Base-by-base conservation (phyloP, 345 rosid species). In the Microthlaspi erraticum region DNA sequence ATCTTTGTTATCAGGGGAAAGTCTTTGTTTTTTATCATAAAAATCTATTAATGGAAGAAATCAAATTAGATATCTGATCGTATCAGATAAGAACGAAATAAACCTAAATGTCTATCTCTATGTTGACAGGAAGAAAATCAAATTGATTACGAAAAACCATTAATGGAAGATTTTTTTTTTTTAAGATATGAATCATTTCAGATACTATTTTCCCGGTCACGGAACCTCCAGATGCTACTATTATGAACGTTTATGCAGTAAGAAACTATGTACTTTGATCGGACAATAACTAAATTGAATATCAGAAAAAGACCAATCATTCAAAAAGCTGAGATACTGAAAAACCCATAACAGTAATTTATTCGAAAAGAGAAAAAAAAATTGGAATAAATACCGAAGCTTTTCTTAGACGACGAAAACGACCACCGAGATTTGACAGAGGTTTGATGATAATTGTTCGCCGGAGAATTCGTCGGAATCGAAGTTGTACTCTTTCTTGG, bases 341-440 rank as follows among this genome's bases (percentile, higher is more conserved):
- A 13, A 19, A 41, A 6, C 10, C 33, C 18, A 51, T 16, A 38
- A 17, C 18, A 37, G 31, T 41, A 50, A 60, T 11, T 16, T 32
- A 43, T 8, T 8, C 2, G 5, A 34, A 62, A 36, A 43, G 23
- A 53, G 33, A 26, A 8, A 3, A 8, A 3, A 8, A 26, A 26
- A 19, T 7, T 5, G n/a, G 43, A 49, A 46, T 45, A 56, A 46
- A 32, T 76, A 76, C 79, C 79, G 4, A 63, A 64, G 56, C 79
- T 76, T 76, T 76, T 76, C 71, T 68, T 76, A 49, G 79, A 64
- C 49, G 79, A 76, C 70, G 79, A 76, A 57, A 76, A 76, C 33
- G 79, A 76, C 79, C 79, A 76, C 18, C 79, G 75, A 16, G 79
- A 14, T 70, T 64, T 76, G 17, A 64, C 61, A 8, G 77, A 60